phyloP scores from a whole-genome alignment of 495 filamentous ascomycete genomes.

The Hypoxylon perforatum region DNA sequence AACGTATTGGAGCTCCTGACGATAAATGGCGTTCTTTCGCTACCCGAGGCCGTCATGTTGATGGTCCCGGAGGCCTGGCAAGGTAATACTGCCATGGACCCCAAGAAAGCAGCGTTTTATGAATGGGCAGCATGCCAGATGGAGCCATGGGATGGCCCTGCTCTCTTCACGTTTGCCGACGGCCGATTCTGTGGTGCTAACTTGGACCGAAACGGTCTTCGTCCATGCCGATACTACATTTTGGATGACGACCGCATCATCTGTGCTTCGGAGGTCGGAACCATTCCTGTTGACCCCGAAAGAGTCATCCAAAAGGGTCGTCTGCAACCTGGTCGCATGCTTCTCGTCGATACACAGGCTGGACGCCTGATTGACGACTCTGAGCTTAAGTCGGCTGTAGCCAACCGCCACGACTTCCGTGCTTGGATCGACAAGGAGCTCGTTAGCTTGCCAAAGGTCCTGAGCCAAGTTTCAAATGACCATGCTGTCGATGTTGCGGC shows the following conservation, averaged over 20 bases:
- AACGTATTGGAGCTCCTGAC: constrained; percentile 95
- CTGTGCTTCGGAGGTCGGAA: constrained; percentile 97
- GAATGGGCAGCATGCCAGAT: constrained; percentile 99
- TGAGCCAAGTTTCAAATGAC: constrained; percentile 52
- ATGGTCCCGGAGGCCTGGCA: constrained; percentile 99
- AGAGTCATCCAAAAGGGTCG: constrained; percentile 93
- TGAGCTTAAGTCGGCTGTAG: constrained; percentile 91
- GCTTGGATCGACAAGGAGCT: constrained; percentile 90
- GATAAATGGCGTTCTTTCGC: constrained; percentile 96
- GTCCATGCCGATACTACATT: constrained; percentile 98
- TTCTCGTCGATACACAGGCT: constrained; percentile 94
- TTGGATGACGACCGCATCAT: constrained; percentile 98
- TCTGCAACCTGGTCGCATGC: constrained; percentile 95
- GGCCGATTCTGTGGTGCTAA: constrained; percentile 98
- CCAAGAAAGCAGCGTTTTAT: constrained; percentile 97
- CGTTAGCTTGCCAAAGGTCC: constrained; percentile 79
- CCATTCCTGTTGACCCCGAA: constrained; percentile 92
- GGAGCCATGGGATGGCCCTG: constrained; percentile 99
- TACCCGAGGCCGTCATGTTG: constrained; percentile 98
- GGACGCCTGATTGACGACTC: constrained; percentile 96
- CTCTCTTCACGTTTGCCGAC: constrained; percentile 97
- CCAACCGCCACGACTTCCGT: constrained; percentile 85
- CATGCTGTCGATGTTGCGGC: constrained; percentile 66
- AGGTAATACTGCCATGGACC: constrained; percentile 91
- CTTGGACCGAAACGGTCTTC: constrained; percentile 96